Conservation (phyloP, 176 grass and related monocot genomes). For the Musa beccarii region DNA sequence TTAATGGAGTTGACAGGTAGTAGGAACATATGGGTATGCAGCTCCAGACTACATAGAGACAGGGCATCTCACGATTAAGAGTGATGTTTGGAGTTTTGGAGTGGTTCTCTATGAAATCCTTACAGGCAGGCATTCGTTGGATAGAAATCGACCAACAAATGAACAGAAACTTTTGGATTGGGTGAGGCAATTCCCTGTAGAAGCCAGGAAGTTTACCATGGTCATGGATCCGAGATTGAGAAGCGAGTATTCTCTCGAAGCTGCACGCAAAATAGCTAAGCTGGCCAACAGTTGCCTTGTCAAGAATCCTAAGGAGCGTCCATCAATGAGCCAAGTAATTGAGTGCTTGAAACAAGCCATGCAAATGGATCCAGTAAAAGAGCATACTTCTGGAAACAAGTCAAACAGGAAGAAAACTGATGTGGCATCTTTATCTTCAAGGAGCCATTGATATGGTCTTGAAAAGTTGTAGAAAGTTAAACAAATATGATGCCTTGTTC, state of each 20-base stretch:
- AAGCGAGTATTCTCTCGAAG: slow-evolving; percentile 41
- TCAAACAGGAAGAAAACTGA: not conserved
- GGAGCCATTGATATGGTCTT: not conserved
- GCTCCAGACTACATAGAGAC: slow-evolving; percentile 96
- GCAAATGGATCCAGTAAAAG: slow-evolving; percentile 28
- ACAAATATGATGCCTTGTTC: not conserved
- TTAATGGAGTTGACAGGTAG: slow-evolving; percentile 31
- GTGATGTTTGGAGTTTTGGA: slow-evolving; percentile 88
- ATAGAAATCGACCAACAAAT: slow-evolving; percentile 39
- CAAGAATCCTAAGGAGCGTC: slow-evolving; percentile 66
- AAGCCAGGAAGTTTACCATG: slow-evolving; percentile 31
- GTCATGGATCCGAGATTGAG: slow-evolving; percentile 73
- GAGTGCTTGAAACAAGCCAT: slow-evolving; percentile 40
- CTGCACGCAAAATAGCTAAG: slow-evolving; percentile 46
- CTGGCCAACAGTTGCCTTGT: slow-evolving; percentile 62
- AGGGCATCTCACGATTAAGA: slow-evolving; percentile 69
- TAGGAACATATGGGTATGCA: slow-evolving; percentile 82
- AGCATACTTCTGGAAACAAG: not conserved
- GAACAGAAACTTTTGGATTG: slow-evolving; percentile 79
- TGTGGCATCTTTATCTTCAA: no score
- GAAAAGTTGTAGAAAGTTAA: not conserved
- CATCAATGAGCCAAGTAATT: slow-evolving; percentile 50
- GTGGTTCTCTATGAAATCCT: slow-evolving; percentile 86
- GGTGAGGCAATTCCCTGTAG: slow-evolving; percentile 43
- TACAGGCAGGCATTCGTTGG: slow-evolving; percentile 57